Base-by-base conservation (phyloP, 2,329 filamentous ascomycete species). In the Alternaria arborescens region DNA sequence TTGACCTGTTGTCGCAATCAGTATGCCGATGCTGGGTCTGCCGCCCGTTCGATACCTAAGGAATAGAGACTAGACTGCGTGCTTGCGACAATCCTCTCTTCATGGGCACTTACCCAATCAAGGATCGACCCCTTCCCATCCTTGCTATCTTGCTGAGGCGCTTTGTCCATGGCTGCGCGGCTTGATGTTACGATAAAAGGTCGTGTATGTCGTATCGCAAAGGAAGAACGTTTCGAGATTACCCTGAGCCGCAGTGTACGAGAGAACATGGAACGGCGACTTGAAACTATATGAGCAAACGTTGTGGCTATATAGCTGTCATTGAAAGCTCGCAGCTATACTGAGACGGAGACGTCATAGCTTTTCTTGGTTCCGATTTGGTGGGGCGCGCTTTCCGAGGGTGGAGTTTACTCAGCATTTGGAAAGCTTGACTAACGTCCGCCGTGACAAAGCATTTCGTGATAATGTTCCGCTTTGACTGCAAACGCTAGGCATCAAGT, bases 381-480 rank as follows among this genome's bases (percentile, higher is more conserved):
- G 58, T 55, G 55, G 58, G 57, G 53, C 47, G 28, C 26, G 32
- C 53, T 58, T 62, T 64, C 65, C 62, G 36, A 61, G 24, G 42
- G 34, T 26, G 22, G 52, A 46, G 40, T 36, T 69, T 74, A 71
- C 66, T 74, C 70, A 74, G 69, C 70, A 72, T 74, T 70, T 70
- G 64, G 43, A 68, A 68, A 72, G 68, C 66, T 70, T 71, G 58
- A 72, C 69, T 66, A 70, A 73, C 30, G 22, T 28, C 40, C 30
- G 20, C 12, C 34, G 47, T 60, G 53, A 52, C 47, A 32, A 60
- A 52, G 40, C 48, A 34, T 8, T 41, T 55, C 8, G 26, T 61
- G 64, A 60, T 55, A 36, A 4, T 24, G 7, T 50, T 38, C 20
- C 46, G 46, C 46, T 0, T 38, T n/a, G 34, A 10, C 20, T 41